Percentiles rank a stretch among this genome's conserved stretches.
These are phyloP conservation scores for Argentina anserina DNA, from an alignment of 306 rosid genomes.

Conservation along the genomic window DNA sequence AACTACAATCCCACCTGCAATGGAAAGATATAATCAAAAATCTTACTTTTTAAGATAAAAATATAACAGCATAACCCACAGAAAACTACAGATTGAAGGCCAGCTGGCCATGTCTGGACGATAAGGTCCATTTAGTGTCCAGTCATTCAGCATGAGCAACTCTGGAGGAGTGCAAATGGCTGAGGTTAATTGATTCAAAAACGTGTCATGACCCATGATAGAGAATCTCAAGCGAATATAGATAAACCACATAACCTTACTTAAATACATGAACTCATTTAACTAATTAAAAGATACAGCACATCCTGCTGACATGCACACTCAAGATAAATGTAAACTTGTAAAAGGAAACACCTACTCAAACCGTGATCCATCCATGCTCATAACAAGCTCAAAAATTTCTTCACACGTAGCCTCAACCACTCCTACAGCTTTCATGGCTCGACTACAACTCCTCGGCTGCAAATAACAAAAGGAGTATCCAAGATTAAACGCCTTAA, in stretches of 20 bases:
- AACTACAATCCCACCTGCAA: conserved; percentile 97
- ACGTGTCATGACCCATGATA: background rate
- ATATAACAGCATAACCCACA: background rate
- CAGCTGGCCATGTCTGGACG: background rate
- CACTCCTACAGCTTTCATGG: conserved; percentile 99
- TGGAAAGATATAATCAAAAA: conserved; percentile 8
- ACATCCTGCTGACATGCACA: background rate
- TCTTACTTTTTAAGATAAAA: background rate
- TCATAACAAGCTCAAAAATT: conserved; percentile 96
- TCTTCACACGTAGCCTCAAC: conserved; percentile 98
- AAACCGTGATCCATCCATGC: conserved; percentile 99
- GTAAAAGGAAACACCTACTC: conserved; percentile 82
- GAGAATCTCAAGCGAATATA: background rate
- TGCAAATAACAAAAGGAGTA: conserved; percentile 41
- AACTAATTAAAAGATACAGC: background rate
- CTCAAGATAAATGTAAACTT: background rate
- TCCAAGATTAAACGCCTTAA: conserved; percentile 23
- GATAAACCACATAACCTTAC: background rate
- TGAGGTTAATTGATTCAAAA: background rate
- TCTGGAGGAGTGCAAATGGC: background rate
- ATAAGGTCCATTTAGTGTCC: background rate
- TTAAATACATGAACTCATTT: background rate
- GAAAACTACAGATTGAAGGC: background rate
- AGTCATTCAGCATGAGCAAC: background rate
- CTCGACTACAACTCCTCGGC: conserved; percentile 99